Percentiles rank a stretch among this genome's conserved stretches.
Evolutionary conservation across 495 filamentous ascomycete species (phyloP).

Genomic region (Cercophora samala): DNA sequence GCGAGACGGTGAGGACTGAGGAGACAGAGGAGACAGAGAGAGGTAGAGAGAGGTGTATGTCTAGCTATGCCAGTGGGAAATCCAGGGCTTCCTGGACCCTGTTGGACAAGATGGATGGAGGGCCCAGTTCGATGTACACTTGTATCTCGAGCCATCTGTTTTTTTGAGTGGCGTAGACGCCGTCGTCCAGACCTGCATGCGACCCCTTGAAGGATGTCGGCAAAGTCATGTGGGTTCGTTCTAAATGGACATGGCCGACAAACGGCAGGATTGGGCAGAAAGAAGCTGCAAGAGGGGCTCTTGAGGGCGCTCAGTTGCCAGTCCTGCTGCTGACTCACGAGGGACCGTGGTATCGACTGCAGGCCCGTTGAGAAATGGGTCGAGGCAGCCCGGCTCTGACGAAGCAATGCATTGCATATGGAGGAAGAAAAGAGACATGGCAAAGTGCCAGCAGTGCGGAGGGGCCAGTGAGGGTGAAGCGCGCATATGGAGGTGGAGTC

Average conservation of each 20-base stretch:
- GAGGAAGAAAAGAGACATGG: neutral
- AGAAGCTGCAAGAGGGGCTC: constrained; percentile 15
- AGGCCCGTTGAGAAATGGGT: constrained; percentile 8
- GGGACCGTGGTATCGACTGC: neutral
- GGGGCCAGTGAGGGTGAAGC: too few relatives aligned
- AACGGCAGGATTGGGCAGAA: constrained; percentile 24
- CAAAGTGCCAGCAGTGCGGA: too few relatives aligned
- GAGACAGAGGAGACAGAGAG: constrained; percentile 12
- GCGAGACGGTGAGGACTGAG: constrained; percentile 13
- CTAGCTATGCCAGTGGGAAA: constrained; percentile 13
- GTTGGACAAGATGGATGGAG: constrained; percentile 4
- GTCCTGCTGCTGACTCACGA: neutral
- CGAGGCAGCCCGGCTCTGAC: constrained; percentile 10
- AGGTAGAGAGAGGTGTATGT: constrained; percentile 18
- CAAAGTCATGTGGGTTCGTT: constrained; percentile 20
- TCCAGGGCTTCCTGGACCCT: constrained; percentile 15
- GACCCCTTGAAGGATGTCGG: constrained; percentile 14
- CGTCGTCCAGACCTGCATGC: constrained; percentile 14
- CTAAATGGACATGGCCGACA: constrained; percentile 8
- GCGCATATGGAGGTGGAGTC: too few relatives aligned
- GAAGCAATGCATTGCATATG: constrained; percentile 1
- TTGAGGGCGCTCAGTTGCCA: constrained; percentile 2
- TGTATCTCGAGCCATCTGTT: constrained; percentile 4
- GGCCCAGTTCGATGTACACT: constrained; percentile 1
- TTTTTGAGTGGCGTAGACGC: constrained; percentile 18